phyloP scores from a whole-genome alignment of 2,329 filamentous ascomycete genomes.

The Penicillium aurantiogriseum region DNA sequence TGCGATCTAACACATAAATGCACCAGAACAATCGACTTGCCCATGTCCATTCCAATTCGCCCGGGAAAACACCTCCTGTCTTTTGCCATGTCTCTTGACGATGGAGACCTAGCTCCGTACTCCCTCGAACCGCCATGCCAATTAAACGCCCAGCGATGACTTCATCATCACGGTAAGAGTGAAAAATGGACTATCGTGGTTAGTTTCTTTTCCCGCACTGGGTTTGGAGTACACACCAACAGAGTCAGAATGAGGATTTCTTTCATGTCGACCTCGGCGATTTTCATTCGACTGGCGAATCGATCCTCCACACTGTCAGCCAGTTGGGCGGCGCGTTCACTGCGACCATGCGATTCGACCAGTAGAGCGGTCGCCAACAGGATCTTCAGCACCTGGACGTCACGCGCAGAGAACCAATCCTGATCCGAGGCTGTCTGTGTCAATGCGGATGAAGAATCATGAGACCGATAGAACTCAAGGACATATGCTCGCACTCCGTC shows the following conservation, averaged over 20 bases:
- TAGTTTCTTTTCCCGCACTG: not conserved
- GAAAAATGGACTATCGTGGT: slow-evolving; percentile 35
- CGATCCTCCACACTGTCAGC: slow-evolving; percentile 38
- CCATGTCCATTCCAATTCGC: slow-evolving; percentile 38
- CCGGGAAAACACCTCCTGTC: slow-evolving; percentile 37
- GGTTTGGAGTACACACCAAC: slow-evolving; percentile 19
- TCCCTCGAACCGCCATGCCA: slow-evolving; percentile 48
- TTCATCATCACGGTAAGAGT: slow-evolving; percentile 50
- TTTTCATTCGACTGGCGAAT: slow-evolving; percentile 34
- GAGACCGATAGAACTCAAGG: slow-evolving; percentile 23
- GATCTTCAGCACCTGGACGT: slow-evolving; percentile 73
- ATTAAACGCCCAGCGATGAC: slow-evolving; percentile 51
- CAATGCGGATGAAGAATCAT: not conserved
- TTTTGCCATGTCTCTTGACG: slow-evolving; percentile 44
- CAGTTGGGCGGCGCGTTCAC: slow-evolving; percentile 50
- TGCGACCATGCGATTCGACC: slow-evolving; percentile 74
- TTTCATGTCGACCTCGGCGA: slow-evolving; percentile 41
- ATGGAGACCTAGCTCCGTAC: slow-evolving; percentile 52
- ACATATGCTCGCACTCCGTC: slow-evolving; percentile 59
- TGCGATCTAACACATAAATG: slow-evolving; percentile 52
- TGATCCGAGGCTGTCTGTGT: slow-evolving; percentile 21
- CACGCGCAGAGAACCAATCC: slow-evolving; percentile 41
- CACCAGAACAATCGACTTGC: slow-evolving; percentile 50
- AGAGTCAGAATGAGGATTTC: slow-evolving; percentile 35
- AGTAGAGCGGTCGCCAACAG: slow-evolving; percentile 73